Base-by-base conservation (phyloP, 2,329 filamentous ascomycete species). In the Fusarium sp. region DNA sequence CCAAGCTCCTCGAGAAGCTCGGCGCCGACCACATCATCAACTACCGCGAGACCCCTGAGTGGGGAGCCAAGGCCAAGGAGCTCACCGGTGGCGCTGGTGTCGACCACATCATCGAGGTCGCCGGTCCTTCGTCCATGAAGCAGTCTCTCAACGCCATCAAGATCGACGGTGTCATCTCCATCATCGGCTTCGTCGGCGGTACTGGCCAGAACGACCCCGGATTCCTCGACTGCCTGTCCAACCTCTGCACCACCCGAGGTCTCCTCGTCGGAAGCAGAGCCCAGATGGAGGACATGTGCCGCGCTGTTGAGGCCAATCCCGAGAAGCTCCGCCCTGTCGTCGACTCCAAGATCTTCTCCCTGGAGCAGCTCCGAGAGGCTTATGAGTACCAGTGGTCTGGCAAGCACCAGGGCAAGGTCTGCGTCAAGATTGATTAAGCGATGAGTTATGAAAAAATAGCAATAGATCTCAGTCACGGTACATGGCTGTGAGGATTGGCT, bases 221-320 rank as follows among this genome's bases (percentile, higher is more conserved):
- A 14, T 79, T 79, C 70, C 65, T 78, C 7, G 76, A 77, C 54
- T 75, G 71, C 62, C 64, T 80, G 14, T 64, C 28, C 26, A 67
- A 70, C 30, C 45, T 75, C 17, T 79, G 80, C 73, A 85, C 79
- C 0, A 78, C 80, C 8, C 76, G 85, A 4, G 83, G 83, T 26
- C 65, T 86, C 5, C 74, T 83, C 40, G 81, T 82, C 8, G 85
- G 85, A 6, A 83, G 62, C 68, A 74, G 82, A 17, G 42, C 73
- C 4, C 80, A 83, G 76, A 81, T 86, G 75, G 83, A 86, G 73
- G 83, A 85, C 11, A 83, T 86, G 81, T 80, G 79, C 64, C 74
- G 77, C 2, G 83, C 82, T 17, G 79, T 86, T 55, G 83, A 86
- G 65, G 81, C 77, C 20, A 78, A 78, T 46, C 80, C 82, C 6